phyloP scores from a whole-genome alignment of 2,329 filamentous ascomycete species.

The Penicillium sp. region DNA sequence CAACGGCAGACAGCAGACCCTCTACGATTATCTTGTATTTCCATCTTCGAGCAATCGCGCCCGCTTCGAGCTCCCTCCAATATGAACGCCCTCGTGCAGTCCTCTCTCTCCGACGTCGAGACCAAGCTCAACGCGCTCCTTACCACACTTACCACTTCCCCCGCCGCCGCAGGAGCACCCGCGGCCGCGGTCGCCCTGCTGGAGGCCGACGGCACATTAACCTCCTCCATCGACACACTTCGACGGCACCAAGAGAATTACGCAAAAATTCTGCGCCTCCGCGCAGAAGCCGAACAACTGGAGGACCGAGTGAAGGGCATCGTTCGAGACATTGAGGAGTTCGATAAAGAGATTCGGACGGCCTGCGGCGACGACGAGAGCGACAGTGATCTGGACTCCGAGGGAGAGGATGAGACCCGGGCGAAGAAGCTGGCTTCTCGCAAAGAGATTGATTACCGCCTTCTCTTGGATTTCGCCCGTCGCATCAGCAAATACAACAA shows the following conservation, averaged over 20 bases:
- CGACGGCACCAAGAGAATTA: constrained; percentile 45
- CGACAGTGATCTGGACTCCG: constrained; percentile 29
- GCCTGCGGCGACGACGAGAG: constrained; percentile 32
- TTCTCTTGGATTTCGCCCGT: constrained; percentile 44
- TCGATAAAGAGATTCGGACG: constrained; percentile 39
- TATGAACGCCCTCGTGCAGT: constrained; percentile 41
- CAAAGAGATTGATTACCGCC: constrained; percentile 42
- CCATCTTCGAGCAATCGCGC: not conserved
- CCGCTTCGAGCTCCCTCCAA: constrained; percentile 6
- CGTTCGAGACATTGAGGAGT: constrained; percentile 37
- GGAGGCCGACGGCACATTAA: constrained; percentile 41
- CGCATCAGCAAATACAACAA: constrained; percentile 47
- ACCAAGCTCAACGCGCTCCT: constrained; percentile 42
- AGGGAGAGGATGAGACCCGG: constrained; percentile 17
- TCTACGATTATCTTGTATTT: not conserved
- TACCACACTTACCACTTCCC: constrained; percentile 41
- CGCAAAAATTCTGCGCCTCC: constrained; percentile 39
- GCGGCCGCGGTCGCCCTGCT: constrained; percentile 40
- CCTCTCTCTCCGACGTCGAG: constrained; percentile 40
- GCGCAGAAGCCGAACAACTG: constrained; percentile 38
- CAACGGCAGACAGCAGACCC: not conserved
- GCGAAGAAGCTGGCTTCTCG: constrained; percentile 7
- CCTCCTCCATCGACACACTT: constrained; percentile 40
- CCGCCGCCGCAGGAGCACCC: constrained; percentile 42
- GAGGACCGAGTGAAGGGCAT: constrained; percentile 42